These are phyloP conservation scores for Globisporangium solare DNA, from an alignment of 352 stramenopile species.

Conservation along the genomic window DNA sequence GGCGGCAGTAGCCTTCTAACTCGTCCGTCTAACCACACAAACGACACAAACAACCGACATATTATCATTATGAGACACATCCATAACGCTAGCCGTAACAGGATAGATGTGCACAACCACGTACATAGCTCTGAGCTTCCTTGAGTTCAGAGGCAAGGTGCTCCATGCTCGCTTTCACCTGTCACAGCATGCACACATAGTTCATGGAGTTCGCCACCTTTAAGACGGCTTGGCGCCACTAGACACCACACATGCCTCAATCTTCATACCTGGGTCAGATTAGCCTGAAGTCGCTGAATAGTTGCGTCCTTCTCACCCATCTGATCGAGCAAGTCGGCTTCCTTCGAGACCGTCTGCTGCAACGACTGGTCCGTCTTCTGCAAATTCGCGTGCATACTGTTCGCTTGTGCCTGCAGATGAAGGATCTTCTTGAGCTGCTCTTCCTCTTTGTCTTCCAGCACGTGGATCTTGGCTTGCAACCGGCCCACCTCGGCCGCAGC, in stretches of 20 bases:
- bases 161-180: slow-evolving; percentile 33
- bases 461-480: slow-evolving; percentile 12
- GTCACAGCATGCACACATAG: background rate
- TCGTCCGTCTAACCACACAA: slow-evolving; percentile 33
- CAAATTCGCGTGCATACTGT: slow-evolving; percentile 19
- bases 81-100: background rate
- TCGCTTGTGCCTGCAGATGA: slow-evolving; percentile 26
- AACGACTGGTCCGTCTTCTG: slow-evolving; percentile 15
- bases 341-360: slow-evolving; percentile 23
- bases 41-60: background rate
- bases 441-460: slow-evolving; percentile 18
- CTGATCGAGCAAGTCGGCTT: slow-evolving; percentile 22
- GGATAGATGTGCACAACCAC: background rate
- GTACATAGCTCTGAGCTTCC: slow-evolving; percentile 47
- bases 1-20: slow-evolving; percentile 30
- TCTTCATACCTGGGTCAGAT: slow-evolving; percentile 15
- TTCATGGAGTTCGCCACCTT: too few relatives aligned
- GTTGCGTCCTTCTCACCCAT: slow-evolving; percentile 22
- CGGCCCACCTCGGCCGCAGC: slow-evolving; percentile 7
- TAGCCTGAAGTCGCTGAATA: slow-evolving; percentile 26
- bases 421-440: slow-evolving; percentile 25
- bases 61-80: background rate
- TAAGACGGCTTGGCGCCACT: too few relatives aligned
- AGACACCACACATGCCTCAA: too few relatives aligned
- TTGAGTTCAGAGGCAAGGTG: slow-evolving; percentile 48